Evolutionary conservation across 179 eudicot genomes (phyloP).

Genomic region (Carnegiea gigantea): DNA sequence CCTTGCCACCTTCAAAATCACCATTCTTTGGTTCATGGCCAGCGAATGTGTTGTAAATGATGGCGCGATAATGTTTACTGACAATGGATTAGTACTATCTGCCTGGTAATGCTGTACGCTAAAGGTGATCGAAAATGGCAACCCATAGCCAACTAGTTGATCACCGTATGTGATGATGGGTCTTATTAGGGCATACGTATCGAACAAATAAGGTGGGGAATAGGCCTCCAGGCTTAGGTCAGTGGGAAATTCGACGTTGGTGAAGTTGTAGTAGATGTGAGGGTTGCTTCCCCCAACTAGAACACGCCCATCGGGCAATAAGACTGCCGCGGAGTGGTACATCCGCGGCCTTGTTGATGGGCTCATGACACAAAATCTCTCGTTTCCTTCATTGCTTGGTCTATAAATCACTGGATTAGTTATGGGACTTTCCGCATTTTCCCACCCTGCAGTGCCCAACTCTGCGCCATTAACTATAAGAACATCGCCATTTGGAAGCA

Average conservation of each 20-base stretch:
- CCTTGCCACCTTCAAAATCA: slow-evolving; percentile 39
- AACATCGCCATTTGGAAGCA: slow-evolving; percentile 62
- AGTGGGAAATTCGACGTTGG: slow-evolving; percentile 57
- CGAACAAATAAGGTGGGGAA: slow-evolving; percentile 63
- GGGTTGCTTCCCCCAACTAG: slow-evolving; percentile 93
- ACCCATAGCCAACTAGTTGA: slow-evolving; percentile 36
- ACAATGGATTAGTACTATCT: slow-evolving; percentile 21
- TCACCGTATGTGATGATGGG: slow-evolving; percentile 42
- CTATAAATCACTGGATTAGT: slow-evolving; percentile 59
- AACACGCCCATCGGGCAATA: slow-evolving; percentile 65
- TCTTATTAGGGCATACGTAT: slow-evolving; percentile 28
- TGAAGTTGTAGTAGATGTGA: slow-evolving; percentile 62
- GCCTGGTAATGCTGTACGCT: slow-evolving; percentile 32
- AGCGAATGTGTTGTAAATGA: slow-evolving; percentile 63
- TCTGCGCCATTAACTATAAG: slow-evolving; percentile 71
- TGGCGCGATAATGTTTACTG: slow-evolving; percentile 50
- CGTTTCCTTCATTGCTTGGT: slow-evolving; percentile 15
- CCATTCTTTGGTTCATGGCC: slow-evolving; percentile 77
- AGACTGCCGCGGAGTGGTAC: slow-evolving; percentile 66
- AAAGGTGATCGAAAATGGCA: slow-evolving; percentile 46
- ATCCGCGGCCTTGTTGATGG: slow-evolving; percentile 54
- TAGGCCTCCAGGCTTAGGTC: slow-evolving; percentile 78
- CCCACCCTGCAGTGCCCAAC: slow-evolving; percentile 82
- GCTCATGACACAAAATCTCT: slow-evolving; percentile 48
- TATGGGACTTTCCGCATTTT: slow-evolving; percentile 48